A percentile compares a stretch with the other conserved stretches of the same genome.
Conservation (phyloP, 805 yeast species). For the Cyberlindnera xishuangbannaensis region DNA sequence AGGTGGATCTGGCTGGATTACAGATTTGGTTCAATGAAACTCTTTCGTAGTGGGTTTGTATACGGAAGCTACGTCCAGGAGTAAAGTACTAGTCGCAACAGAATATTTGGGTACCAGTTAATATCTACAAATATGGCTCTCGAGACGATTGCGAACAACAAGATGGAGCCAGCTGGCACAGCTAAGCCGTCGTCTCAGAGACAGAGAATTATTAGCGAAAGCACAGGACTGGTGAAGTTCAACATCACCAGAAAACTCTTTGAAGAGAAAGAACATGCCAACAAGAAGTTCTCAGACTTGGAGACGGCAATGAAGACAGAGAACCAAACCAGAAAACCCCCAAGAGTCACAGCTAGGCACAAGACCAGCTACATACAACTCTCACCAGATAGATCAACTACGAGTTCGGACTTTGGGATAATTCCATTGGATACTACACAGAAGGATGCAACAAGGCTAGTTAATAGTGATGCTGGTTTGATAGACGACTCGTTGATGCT, state of each 20-base stretch:
- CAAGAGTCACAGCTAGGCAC: constrained; percentile 1
- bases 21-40: too few relatives aligned
- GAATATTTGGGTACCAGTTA: too few relatives aligned
- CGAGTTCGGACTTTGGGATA: background rate
- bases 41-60: too few relatives aligned
- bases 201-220: constrained; percentile 41
- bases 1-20: too few relatives aligned
- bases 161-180: constrained; percentile 1
- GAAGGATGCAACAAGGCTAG: background rate
- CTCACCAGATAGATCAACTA: constrained; percentile 3
- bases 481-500: constrained; percentile 26
- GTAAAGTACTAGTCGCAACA: too few relatives aligned
- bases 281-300: constrained; percentile 12
- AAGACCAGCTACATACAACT: constrained; percentile 7
- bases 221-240: constrained; percentile 47
- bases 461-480: constrained; percentile 1
- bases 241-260: constrained; percentile 17
- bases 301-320: constrained; percentile 6
- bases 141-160: constrained; percentile 6
- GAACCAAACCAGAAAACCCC: constrained; percentile 3
- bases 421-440: background rate
- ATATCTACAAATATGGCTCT: constrained; percentile 8
- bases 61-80: too few relatives aligned
- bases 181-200: constrained; percentile 8
- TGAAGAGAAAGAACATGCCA: constrained; percentile 12